phyloP scores from a whole-genome alignment of 1,284 basidiomycete species.

The Heterobasidion irregulare region DNA sequence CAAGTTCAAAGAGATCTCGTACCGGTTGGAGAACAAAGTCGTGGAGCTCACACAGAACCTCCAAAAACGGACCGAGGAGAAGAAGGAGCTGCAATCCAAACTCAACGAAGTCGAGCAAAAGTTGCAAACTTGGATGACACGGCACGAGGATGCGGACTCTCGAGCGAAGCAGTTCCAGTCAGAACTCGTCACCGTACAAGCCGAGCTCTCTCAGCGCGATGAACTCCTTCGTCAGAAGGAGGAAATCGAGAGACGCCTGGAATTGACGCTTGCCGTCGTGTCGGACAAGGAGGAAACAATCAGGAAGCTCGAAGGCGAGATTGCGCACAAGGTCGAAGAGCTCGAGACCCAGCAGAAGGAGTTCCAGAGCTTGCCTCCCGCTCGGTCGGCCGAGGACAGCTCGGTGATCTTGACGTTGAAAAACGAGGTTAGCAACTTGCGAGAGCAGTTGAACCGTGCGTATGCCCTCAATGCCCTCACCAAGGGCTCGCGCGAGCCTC shows the following conservation, averaged over 20 bases:
- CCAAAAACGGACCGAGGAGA: conserved; percentile 88
- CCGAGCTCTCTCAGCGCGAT: conserved; percentile 70
- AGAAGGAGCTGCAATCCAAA: conserved; percentile 77
- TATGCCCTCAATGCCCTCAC: conserved; percentile 85
- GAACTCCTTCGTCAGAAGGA: conserved; percentile 73
- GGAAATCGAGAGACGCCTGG: conserved; percentile 77
- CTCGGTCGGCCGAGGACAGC: conserved; percentile 69
- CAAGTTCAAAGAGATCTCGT: conserved; percentile 99
- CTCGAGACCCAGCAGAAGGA: conserved; percentile 76
- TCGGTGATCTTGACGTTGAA: conserved; percentile 85
- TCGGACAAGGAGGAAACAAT: conserved; percentile 84
- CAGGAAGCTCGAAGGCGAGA: conserved; percentile 71
- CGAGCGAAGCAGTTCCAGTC: conserved; percentile 70
- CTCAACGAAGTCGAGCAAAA: conserved; percentile 80
- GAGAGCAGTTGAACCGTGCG: conserved; percentile 93
- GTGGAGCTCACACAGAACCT: conserved; percentile 97
- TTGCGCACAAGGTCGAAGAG: conserved; percentile 66
- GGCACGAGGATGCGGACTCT: conserved; percentile 85
- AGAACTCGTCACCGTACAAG: conserved; percentile 67
- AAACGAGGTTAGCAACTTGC: conserved; percentile 84
- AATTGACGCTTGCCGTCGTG: conserved; percentile 69
- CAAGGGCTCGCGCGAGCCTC: conserved; percentile 57
- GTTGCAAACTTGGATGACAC: conserved; percentile 76
- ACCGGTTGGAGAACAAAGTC: conserved; percentile 98
- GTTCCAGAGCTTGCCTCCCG: conserved; percentile 54